Percentiles rank a stretch among this genome's conserved stretches.
phyloP scores from a whole-genome alignment of 75 land plant genomes.

The Chamaecyparis obtusa region DNA sequence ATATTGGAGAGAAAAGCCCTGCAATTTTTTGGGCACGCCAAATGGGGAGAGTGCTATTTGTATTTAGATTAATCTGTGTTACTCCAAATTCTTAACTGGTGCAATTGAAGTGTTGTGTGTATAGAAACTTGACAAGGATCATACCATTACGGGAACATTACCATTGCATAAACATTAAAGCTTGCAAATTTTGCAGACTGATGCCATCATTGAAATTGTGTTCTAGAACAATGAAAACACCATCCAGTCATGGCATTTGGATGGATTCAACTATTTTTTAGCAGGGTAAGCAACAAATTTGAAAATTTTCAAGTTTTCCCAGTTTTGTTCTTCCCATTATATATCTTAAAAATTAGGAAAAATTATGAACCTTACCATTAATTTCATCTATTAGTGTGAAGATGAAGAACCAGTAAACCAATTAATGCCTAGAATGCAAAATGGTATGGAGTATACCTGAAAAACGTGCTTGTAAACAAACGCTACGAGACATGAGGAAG shows the following conservation, averaged over 20 bases:
- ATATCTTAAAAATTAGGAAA: too few species aligned
- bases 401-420: too few species aligned
- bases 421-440: too few species aligned
- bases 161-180: slow-evolving; percentile 49
- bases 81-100: neutral
- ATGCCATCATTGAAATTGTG: slow-evolving; percentile 72
- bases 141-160: slow-evolving; percentile 66
- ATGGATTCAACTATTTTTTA: slow-evolving; percentile 85
- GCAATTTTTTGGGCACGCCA: neutral
- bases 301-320: neutral
- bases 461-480: too few species aligned
- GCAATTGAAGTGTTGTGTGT: slow-evolving; percentile 6
- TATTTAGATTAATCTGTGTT: neutral
- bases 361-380: too few species aligned
- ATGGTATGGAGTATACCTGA: too few species aligned
- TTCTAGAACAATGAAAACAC: slow-evolving; percentile 79
- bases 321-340: neutral
- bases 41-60: neutral
- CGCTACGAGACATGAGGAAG: too few species aligned
- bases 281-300: slow-evolving; percentile 67
- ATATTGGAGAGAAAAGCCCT: neutral
- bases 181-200: slow-evolving; percentile 32
- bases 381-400: too few species aligned
- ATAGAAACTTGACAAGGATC: slow-evolving; percentile 82
- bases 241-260: slow-evolving; percentile 84